A percentile compares a stretch with the other conserved stretches of the same genome.
phyloP scores from a whole-genome alignment of 352 stramenopile genomes.

The Phytophthora cajani region DNA sequence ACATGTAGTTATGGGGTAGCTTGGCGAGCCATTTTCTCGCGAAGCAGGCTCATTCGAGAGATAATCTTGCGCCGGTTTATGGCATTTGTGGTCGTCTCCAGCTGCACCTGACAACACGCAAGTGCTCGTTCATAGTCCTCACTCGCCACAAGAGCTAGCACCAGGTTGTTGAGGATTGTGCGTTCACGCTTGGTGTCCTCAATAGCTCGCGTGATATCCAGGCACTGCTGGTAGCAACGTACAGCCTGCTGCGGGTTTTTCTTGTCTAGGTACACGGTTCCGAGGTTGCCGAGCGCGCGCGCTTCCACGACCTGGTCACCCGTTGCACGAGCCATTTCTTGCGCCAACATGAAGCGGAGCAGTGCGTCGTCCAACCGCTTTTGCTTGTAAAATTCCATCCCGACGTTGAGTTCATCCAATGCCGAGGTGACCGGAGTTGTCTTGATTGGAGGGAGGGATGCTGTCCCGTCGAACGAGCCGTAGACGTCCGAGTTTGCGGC shows the following conservation, averaged over 20 bases:
- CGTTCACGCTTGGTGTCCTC: constrained; percentile 79
- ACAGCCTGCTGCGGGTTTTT: constrained; percentile 75
- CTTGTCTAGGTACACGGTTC: constrained; percentile 79
- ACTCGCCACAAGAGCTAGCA: constrained; percentile 73
- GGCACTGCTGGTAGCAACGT: constrained; percentile 76
- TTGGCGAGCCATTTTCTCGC: constrained; percentile 47
- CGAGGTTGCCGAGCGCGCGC: constrained; percentile 76
- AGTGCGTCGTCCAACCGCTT: constrained; percentile 70
- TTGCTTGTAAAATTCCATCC: constrained; percentile 82
- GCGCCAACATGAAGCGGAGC: constrained; percentile 66
- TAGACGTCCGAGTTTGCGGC: constrained; percentile 34
- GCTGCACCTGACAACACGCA: constrained; percentile 68
- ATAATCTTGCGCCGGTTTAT: constrained; percentile 84
- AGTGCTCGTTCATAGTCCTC: constrained; percentile 67
- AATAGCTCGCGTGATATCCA: constrained; percentile 77
- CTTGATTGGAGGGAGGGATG: constrained; percentile 3
- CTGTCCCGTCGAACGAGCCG: constrained; percentile 27
- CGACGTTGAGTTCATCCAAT: constrained; percentile 72
- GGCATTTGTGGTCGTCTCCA: constrained; percentile 71
- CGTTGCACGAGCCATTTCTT: constrained; percentile 53
- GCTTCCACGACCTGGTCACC: constrained; percentile 73
- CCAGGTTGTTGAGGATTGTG: constrained; percentile 86
- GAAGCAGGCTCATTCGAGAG: constrained; percentile 75
- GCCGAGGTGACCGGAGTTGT: constrained; percentile 44
- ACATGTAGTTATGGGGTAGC: constrained; percentile 4